phyloP scores from a whole-genome alignment of 1,139 yeast genomes.

The Suhomyces guaymorum region DNA sequence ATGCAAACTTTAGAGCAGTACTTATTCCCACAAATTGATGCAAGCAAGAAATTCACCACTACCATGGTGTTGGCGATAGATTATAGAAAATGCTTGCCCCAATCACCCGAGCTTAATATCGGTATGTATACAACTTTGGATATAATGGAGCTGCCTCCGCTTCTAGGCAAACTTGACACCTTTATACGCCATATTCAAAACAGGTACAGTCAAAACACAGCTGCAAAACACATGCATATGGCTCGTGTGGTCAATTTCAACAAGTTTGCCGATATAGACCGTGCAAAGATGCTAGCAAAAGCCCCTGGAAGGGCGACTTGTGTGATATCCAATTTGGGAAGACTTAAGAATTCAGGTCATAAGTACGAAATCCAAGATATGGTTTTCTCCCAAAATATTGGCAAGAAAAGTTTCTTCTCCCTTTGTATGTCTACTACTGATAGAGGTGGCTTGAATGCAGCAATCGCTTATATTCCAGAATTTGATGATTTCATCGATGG shows the following conservation, averaged over 20 bases:
- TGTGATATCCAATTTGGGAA: conserved; percentile 26
- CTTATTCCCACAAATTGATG: background rate
- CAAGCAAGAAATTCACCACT: conserved; percentile 8
- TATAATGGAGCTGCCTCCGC: conserved; percentile 17
- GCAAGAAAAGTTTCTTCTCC: background rate
- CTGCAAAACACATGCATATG: background rate
- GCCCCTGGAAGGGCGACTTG: conserved; percentile 17
- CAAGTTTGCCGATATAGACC: too few relatives aligned
- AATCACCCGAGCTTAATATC: background rate
- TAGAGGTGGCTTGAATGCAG: conserved; percentile 3
- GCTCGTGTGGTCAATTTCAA: background rate
- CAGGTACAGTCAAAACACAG: background rate
- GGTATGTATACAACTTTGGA: conserved; percentile 16
- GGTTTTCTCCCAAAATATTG: conserved; percentile 1
- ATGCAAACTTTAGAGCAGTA: conserved; percentile 10
- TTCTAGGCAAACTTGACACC: conserved; percentile 8
- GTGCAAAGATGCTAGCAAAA: background rate
- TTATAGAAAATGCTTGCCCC: conserved; percentile 1
- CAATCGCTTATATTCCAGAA: conserved; percentile 1
- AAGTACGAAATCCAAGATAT: background rate
- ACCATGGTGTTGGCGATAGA: background rate
- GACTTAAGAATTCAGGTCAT: conserved; percentile 4
- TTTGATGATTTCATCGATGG: conserved; percentile 1
- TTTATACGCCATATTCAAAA: conserved; percentile 1
- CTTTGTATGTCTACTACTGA: conserved; percentile 1